These are phyloP conservation scores for Aspergillus neoniger DNA, from an alignment of 2,329 filamentous ascomycete species.

Conservation along the genomic window DNA sequence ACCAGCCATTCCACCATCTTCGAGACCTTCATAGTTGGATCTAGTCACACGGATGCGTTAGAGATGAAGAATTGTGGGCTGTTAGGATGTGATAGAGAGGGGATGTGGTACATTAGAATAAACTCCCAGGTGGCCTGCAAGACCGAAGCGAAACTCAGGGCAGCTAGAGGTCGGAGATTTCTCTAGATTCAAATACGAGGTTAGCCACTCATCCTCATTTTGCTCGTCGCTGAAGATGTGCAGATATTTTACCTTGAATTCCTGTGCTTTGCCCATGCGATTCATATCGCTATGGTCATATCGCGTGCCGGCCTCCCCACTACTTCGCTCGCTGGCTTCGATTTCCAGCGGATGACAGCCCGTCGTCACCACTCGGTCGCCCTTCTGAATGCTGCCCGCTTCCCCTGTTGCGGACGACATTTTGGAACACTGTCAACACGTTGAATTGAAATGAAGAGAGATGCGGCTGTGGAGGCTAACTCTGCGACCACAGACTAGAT, in stretches of 20 bases:
- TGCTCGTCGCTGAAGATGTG: not conserved
- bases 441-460: not conserved
- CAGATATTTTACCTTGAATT: slow-evolving; percentile 27
- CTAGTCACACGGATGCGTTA: slow-evolving; percentile 8
- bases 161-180: slow-evolving; percentile 36
- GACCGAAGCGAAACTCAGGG: slow-evolving; percentile 38
- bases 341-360: slow-evolving; percentile 12
- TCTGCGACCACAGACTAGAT: not conserved
- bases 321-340: not conserved
- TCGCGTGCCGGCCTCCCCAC: slow-evolving; percentile 12
- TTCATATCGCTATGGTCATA: slow-evolving; percentile 32
- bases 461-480: not conserved
- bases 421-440: not conserved
- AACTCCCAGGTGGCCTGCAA: slow-evolving; percentile 41
- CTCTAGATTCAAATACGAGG: slow-evolving; percentile 23
- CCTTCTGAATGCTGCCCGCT: not conserved
- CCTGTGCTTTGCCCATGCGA: slow-evolving; percentile 35
- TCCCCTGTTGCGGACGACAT: not conserved
- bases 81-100: not conserved
- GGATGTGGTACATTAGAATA: slow-evolving; percentile 31
- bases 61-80: not conserved
- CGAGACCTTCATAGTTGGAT: slow-evolving; percentile 27
- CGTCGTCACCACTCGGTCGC: slow-evolving; percentile 3
- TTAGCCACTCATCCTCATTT: not conserved
- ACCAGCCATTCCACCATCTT: slow-evolving; percentile 30